phyloP scores from a whole-genome alignment of 306 rosid genomes.

The Cucurbita argyrosperma region DNA sequence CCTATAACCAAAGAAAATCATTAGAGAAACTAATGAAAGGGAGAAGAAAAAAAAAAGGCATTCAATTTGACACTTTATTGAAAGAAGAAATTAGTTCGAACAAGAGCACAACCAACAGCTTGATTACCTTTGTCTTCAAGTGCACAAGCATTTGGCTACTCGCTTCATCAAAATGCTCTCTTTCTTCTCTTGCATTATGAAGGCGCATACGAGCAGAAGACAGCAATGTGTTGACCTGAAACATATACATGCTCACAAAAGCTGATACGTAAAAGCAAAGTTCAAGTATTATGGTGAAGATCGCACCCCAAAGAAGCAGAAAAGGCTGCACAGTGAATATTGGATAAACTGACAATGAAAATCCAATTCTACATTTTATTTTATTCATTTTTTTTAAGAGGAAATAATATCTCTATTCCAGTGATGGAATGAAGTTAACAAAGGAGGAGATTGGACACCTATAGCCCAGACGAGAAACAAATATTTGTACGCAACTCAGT shows the following conservation, averaged over 20 bases:
- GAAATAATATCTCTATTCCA: not conserved
- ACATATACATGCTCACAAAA: constrained; percentile 4
- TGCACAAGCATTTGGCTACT: constrained; percentile 57
- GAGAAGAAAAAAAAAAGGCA: not conserved
- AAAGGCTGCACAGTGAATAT: not conserved
- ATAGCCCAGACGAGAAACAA: not conserved
- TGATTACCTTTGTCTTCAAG: constrained; percentile 54
- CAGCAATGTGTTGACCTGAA: constrained; percentile 48
- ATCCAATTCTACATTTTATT: not conserved
- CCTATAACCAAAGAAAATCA: constrained; percentile 35
- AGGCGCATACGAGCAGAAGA: constrained; percentile 42
- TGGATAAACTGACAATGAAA: not conserved
- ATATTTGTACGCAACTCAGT: not conserved
- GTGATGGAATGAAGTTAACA: not conserved
- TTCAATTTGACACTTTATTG: not conserved
- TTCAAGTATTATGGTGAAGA: not conserved
- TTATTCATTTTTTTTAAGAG: not conserved
- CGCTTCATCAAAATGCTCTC: constrained; percentile 76
- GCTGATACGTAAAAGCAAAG: not conserved
- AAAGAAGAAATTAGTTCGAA: not conserved
- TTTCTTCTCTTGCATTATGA: constrained; percentile 76
- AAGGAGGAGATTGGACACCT: not conserved
- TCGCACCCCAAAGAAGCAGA: not conserved
- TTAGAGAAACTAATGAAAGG: not conserved
- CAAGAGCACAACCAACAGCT: constrained; percentile 3